Evolutionary conservation across 2,329 filamentous ascomycete species (phyloP).

Genomic region (Apiospora koreana): DNA sequence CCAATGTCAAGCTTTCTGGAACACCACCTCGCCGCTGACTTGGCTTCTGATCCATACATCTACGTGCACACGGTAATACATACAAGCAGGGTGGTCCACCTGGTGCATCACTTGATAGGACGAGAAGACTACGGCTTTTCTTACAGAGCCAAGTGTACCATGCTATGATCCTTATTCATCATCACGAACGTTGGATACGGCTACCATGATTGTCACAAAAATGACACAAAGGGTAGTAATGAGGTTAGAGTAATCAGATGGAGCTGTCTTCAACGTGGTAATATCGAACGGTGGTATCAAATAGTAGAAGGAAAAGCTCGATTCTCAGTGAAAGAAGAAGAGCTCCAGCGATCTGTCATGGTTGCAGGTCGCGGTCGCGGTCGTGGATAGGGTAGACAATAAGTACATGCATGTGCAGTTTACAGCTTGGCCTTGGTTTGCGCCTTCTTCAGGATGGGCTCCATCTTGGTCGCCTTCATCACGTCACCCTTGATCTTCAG

Average conservation of each 20-base stretch:
- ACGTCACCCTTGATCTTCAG: constrained; percentile 97
- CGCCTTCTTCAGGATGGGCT: constrained; percentile 88
- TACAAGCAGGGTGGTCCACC: too few species aligned
- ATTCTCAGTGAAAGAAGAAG: not conserved
- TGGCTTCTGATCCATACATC: not conserved
- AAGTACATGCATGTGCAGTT: constrained; percentile 22
- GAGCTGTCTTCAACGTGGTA: too few species aligned
- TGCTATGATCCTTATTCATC: not conserved
- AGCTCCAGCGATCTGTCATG: not conserved
- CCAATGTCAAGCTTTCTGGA: not conserved
- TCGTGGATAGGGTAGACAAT: too few species aligned
- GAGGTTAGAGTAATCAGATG: not conserved
- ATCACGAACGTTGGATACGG: not conserved
- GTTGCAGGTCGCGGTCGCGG: not conserved
- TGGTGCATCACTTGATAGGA: too few species aligned
- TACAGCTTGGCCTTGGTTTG: constrained; percentile 84
- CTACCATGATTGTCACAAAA: not conserved
- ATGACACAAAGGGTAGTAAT: not conserved
- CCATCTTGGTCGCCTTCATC: constrained; percentile 98
- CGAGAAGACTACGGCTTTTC: not conserved
- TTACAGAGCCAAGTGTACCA: not conserved
- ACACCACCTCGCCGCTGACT: not conserved
- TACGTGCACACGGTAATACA: too few species aligned
- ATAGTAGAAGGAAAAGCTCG: not conserved
- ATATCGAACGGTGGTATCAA: not conserved